These are phyloP conservation scores for Aegilops speltoides DNA, from an alignment of 176 grass and related monocot species.

Conservation along the genomic window DNA sequence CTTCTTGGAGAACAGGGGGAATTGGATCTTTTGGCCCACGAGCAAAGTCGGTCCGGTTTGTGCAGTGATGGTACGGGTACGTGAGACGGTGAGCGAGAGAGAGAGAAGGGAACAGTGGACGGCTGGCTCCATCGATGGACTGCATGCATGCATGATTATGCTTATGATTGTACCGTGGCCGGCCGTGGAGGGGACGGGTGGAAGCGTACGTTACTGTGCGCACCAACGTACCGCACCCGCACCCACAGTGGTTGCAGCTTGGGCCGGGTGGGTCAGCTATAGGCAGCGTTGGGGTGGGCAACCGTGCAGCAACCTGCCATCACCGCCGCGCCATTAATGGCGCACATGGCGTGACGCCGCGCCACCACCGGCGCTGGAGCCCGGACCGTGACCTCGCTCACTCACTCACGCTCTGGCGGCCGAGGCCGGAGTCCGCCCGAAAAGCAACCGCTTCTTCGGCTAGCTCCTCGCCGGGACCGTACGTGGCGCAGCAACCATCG, in stretches of 20 bases:
- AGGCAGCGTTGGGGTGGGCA: not conserved
- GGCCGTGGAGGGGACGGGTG: not conserved
- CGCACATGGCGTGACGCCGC: conserved; percentile 38
- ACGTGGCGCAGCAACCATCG: not conserved
- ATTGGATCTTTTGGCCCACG: too few relatives aligned
- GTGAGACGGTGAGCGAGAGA: too few relatives aligned
- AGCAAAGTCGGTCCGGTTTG: too few relatives aligned
- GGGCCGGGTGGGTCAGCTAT: not conserved
- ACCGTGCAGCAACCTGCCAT: not conserved
- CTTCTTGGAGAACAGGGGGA: too few relatives aligned
- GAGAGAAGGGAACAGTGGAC: too few relatives aligned
- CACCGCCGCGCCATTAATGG: conserved; percentile 42
- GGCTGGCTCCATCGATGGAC: too few relatives aligned
- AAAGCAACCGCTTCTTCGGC: not conserved
- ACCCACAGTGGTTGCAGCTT: not conserved
- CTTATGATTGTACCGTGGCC: not conserved
- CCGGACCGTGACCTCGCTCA: not conserved
- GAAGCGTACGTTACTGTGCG: not conserved
- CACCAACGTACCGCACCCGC: not conserved
- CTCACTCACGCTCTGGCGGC: not conserved
- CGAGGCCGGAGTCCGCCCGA: not conserved
- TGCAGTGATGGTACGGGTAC: too few relatives aligned
- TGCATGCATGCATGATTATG: not conserved
- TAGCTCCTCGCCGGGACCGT: not conserved
- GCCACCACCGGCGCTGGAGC: not conserved